Base-by-base conservation (phyloP, 176 grass and related monocot species). In the Musa beccarii region DNA sequence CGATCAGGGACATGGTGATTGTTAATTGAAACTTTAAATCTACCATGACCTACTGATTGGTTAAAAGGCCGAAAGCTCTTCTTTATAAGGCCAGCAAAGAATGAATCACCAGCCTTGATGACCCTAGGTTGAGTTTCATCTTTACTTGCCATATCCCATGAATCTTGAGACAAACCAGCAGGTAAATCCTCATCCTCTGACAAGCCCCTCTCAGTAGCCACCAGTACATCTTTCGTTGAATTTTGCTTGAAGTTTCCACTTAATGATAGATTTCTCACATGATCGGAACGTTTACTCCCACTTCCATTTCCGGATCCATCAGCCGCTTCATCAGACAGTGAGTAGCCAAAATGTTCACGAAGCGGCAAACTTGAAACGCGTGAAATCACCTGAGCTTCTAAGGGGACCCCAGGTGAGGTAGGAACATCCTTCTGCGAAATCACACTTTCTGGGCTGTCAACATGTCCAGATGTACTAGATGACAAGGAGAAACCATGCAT, bases 21-120 rank as follows among this genome's bases (percentile, higher is more conserved):
- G 72, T 99, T 99, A 64, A 99, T 78, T 55, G 76, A 91, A 85
- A 99, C 81, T 80, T 79, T 99, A 78, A 66, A 71, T 83, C 83
- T 89, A 76, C 88, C 81, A 70, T 86, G 75, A 8, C 55, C 81
- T 0, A 24, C 76, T 68, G 79, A 80, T 29, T 87, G 84, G 66
- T 84, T 93, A 71, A 86, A 86, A n/a, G 68, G 68, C 79, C 85
- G 91, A 77, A 99, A 90, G 80, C 90, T 91, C 86, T 73, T 99
- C 78, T 94, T 99, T 76, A 99, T 89, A 15, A 99, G 85, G 79
- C 91, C 93, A 51, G 83, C 71, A 13, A 99, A 74, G 79, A 99
- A 99, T 52, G 90, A 99, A 66, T 99, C 83, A 14, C 81, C 83
- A 24, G 67, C 80, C 71, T 92, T 89, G 28, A 79, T 74, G 49